Evolutionary conservation across 148 eudicot genomes (phyloP).

Genomic region (Arctostaphylos glauca): DNA sequence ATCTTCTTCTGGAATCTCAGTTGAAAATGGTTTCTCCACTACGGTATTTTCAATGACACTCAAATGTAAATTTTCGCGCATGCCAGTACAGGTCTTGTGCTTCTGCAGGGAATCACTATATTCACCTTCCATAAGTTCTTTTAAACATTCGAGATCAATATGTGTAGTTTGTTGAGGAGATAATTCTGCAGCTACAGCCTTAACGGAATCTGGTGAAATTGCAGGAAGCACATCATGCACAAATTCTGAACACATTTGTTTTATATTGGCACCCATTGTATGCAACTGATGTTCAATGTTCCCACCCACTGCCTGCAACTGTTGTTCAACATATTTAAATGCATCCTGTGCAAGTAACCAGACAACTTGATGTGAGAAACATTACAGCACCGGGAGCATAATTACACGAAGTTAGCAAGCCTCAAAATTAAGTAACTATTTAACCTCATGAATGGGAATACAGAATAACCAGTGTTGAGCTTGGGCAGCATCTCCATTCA

Average conservation of each 20-base stretch:
- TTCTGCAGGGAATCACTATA: neutral
- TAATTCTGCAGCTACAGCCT: slow-evolving; percentile 3
- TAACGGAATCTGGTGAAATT: neutral
- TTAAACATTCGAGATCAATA: neutral
- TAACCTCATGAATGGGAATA: neutral
- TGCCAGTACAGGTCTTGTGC: neutral
- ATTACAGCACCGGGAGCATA: neutral
- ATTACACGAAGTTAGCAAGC: neutral
- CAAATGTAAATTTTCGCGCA: neutral
- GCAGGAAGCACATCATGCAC: slow-evolving; percentile 1
- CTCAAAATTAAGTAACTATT: neutral
- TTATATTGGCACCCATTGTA: slow-evolving; percentile 18
- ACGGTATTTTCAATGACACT: neutral
- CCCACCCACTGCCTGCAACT: slow-evolving; percentile 20
- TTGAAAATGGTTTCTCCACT: neutral
- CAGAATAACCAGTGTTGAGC: neutral
- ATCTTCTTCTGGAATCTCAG: slow-evolving; percentile 2
- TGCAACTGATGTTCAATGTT: slow-evolving; percentile 19
- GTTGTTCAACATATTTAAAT: slow-evolving; percentile 12
- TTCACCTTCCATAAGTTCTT: neutral
- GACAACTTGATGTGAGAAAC: neutral
- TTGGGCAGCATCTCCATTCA: too few relatives aligned
- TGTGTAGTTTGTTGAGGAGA: slow-evolving; percentile 1
- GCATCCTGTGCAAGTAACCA: slow-evolving; percentile 15
- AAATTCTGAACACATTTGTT: slow-evolving; percentile 7